Evolutionary conservation across 345 rosid genomes (phyloP).

Genomic region (Draba incana): DNA sequence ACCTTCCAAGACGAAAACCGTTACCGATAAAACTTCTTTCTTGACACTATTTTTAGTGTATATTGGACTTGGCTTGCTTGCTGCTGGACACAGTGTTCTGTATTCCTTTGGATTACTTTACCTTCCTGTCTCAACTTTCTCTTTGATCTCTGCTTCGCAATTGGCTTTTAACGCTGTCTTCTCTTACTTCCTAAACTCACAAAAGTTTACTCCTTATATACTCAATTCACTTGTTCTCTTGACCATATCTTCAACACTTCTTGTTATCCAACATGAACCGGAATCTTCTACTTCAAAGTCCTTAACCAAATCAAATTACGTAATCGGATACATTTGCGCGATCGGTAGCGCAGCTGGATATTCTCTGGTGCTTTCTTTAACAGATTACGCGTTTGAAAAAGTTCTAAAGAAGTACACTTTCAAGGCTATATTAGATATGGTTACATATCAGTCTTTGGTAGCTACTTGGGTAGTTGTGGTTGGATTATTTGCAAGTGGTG

Average conservation of each 20-base stretch:
- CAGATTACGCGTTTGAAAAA: slow-evolving; percentile 31
- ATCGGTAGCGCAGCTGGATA: slow-evolving; percentile 38
- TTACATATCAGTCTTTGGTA: slow-evolving; percentile 30
- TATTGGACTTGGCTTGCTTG: slow-evolving; percentile 38
- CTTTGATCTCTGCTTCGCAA: slow-evolving; percentile 40
- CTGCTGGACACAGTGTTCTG: slow-evolving; percentile 35
- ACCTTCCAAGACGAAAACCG: slow-evolving; percentile 11
- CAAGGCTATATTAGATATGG: slow-evolving; percentile 40
- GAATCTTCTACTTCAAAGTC: slow-evolving; percentile 18
- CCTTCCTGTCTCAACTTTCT: slow-evolving; percentile 44
- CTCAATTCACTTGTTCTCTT: slow-evolving; percentile 41
- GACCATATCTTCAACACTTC: slow-evolving; percentile 43
- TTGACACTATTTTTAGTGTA: slow-evolving; percentile 29
- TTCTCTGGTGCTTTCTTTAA: slow-evolving; percentile 39
- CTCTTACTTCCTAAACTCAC: slow-evolving; percentile 44
- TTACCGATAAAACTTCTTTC: slow-evolving; percentile 9
- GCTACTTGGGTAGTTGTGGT: slow-evolving; percentile 37
- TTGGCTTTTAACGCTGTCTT: slow-evolving; percentile 42
- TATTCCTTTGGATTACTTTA: slow-evolving; percentile 44
- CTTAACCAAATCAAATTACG: not conserved
- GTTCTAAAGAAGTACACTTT: slow-evolving; percentile 34
- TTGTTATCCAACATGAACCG: slow-evolving; percentile 35
- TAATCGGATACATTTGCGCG: slow-evolving; percentile 37
- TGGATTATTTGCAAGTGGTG: slow-evolving; percentile 40
- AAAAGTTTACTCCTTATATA: slow-evolving; percentile 41